Conservation (phyloP, 2,329 filamentous ascomycete species). For the Beauveria varroae region DNA sequence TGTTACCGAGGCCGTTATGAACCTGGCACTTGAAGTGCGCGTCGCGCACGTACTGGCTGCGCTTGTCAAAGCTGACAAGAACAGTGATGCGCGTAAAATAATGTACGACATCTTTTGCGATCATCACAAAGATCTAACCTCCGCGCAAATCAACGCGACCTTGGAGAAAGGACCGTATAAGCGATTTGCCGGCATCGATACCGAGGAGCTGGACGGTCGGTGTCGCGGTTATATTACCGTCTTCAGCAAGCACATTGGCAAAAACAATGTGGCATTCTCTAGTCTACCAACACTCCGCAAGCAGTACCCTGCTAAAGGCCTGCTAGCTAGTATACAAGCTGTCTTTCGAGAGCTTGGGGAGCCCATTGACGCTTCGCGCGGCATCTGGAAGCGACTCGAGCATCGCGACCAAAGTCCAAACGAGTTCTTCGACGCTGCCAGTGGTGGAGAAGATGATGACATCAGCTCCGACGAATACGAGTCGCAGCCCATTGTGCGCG, state of each 20-base stretch:
- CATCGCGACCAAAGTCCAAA: not conserved
- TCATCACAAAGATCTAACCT: not conserved
- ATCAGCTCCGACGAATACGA: conserved; percentile 18
- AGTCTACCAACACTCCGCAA: not conserved
- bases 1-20: not conserved
- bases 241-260: not conserved
- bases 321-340: not conserved
- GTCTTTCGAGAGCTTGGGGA: not conserved
- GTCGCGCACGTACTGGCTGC: not conserved
- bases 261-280: not conserved
- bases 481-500: not conserved
- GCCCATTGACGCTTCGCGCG: not conserved
- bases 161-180: not conserved
- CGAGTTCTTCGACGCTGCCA: conserved; percentile 7
- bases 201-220: not conserved
- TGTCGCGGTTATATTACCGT: not conserved
- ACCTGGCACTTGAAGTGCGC: not conserved
- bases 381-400: not conserved
- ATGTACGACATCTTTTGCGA: not conserved
- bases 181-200: not conserved
- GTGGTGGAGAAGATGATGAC: conserved; percentile 11
- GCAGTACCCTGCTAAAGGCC: not conserved
- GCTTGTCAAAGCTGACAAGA: not conserved
- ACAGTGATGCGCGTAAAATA: not conserved
- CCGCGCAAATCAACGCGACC: not conserved